Conservation (phyloP, 1,284 basidiomycete genomes). For the Leccinum cinnamomeum region DNA sequence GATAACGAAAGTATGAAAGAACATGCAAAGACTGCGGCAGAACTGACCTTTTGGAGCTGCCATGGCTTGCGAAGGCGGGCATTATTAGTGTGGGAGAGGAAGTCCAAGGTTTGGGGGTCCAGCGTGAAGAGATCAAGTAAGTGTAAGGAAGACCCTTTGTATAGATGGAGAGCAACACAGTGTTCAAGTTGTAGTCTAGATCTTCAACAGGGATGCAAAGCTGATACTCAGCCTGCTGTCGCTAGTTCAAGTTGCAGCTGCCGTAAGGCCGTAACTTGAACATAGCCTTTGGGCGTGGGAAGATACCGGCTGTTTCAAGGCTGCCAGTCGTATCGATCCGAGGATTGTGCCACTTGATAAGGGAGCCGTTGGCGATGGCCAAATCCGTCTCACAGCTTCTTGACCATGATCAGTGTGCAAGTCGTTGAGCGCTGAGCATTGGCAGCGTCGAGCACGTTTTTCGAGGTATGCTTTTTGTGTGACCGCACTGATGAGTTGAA, state of each 20-base stretch:
- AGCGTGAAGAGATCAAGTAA: neutral
- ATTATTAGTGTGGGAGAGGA: neutral
- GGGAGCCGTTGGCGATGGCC: constrained; percentile 2
- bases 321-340: constrained; percentile 31
- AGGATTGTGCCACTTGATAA: constrained; percentile 23
- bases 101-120: neutral
- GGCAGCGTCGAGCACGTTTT: constrained; percentile 9
- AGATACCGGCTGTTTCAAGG: neutral
- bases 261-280: too few relatives aligned
- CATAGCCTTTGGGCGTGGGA: constrained; percentile 9
- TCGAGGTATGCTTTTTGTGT: constrained; percentile 10
- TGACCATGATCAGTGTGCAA: constrained; percentile 22
- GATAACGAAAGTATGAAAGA: constrained; percentile 16
- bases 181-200: too few relatives aligned
- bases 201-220: neutral
- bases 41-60: neutral
- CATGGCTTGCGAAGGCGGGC: neutral
- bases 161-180: neutral
- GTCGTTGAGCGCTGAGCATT: constrained; percentile 9
- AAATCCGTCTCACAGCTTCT: constrained; percentile 6
- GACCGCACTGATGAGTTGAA: constrained; percentile 7
- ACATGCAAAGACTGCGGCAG: constrained; percentile 5
- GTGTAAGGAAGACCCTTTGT: neutral
- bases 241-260: neutral
- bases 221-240: too few relatives aligned